Base-by-base conservation (phyloP, 257 asterid genomes). In the Datura wrightii region DNA sequence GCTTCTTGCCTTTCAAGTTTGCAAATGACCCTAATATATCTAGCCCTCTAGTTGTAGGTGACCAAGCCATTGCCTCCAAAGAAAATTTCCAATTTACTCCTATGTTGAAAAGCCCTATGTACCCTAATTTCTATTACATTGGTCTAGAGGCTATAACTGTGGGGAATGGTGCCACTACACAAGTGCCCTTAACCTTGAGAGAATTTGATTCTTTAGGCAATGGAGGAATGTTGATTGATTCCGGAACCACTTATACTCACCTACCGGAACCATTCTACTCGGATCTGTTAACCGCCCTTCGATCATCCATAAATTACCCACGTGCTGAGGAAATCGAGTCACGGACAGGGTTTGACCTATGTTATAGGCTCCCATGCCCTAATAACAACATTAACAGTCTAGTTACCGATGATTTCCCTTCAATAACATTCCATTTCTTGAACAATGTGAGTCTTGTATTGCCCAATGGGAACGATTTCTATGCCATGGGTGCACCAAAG, bases 191-290 rank as follows among this genome's bases (percentile, higher is more conserved):
- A 58, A 90, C 74, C 84, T 82, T 93, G 85, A 92, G 88, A 83
- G 92, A 79, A 41, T 91, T 92, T 56, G 97, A 93, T 82, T 84
- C 93, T 0, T 82, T 41, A 1, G 97, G 97, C 34, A 92, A 91
- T 24, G 95, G 95, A 3, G 97, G 97, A 48, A 90, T 92, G 93
- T 86, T 93, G 81, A 92, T 93, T 44, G 97, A 93, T 87, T 92
- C 97, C 0, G 97, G 97, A 18, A 93, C 97, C 2, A 93, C 97
- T 11, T 93, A 93, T 80, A 93, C 97, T 36, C 97, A 93, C 86
- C 79, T 93, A 46, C 95, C 95, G 0, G 74, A 90, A 81, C 93
- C 95, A 50, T 85, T 91, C 59, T 93, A 92, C 81, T 79, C 94
- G 0, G 86, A 90, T 56, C 92, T 93, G 58, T 85, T 93, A 44